Percentiles rank a stretch among this genome's conserved stretches.
phyloP scores from a whole-genome alignment of 495 filamentous ascomycete species.

The Neurospora africana region DNA sequence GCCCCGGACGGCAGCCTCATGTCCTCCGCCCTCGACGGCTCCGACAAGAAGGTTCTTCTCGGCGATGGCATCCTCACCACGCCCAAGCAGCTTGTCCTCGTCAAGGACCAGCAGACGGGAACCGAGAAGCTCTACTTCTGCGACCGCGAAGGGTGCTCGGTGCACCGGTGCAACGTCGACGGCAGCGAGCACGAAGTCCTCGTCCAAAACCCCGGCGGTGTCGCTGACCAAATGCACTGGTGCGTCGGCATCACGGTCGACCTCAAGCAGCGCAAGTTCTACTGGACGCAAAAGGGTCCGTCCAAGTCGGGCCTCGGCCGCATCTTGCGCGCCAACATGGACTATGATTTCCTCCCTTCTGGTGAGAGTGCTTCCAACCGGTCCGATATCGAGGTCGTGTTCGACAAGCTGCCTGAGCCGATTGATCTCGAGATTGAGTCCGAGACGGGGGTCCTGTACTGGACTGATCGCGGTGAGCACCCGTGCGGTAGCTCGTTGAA shows the following conservation, averaged over 20 bases:
- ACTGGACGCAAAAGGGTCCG: slow-evolving; percentile 49
- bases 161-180: slow-evolving; percentile 36
- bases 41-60: slow-evolving; percentile 21
- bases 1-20: slow-evolving; percentile 32
- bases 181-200: slow-evolving; percentile 33
- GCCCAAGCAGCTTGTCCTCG: slow-evolving; percentile 41
- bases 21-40: slow-evolving; percentile 33
- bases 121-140: slow-evolving; percentile 35
- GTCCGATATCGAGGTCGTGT: slow-evolving; percentile 33
- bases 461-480: slow-evolving; percentile 46
- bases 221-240: slow-evolving; percentile 30
- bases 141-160: slow-evolving; percentile 42
- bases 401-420: slow-evolving; percentile 39
- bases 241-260: slow-evolving; percentile 44
- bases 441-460: slow-evolving; percentile 32
- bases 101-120: slow-evolving; percentile 6
- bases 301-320: slow-evolving; percentile 33
- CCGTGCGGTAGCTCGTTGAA: slow-evolving; percentile 39
- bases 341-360: slow-evolving; percentile 12
- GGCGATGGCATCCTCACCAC: slow-evolving; percentile 32
- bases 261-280: slow-evolving; percentile 25
- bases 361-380: slow-evolving; percentile 6
- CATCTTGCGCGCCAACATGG: slow-evolving; percentile 33
- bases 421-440: slow-evolving; percentile 44
- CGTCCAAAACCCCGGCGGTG: slow-evolving; percentile 17